Base-by-base conservation (phyloP, 805 yeast species). In the Tetrapisispora phaffii region DNA sequence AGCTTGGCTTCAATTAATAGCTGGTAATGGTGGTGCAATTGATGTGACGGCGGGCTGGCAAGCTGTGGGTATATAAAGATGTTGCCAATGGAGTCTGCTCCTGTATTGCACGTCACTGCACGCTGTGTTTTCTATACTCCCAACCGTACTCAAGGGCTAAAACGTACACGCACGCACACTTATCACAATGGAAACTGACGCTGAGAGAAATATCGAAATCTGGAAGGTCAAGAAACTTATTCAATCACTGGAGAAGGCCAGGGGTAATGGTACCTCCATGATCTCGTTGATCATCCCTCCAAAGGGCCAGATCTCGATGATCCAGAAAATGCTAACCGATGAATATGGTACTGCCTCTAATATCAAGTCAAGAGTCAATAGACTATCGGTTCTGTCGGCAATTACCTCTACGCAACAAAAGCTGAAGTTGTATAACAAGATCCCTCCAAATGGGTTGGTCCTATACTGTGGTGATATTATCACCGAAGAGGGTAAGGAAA, bases 231-330 rank as follows among this genome's bases (percentile, higher is more conserved):
- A 89, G 75, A 93, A 93, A 71, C 76, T 87, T 68, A 78, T 89
- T 75, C 85, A 85, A 69, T 78, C 83, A 49, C 76, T 93, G 56
- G 93, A 93, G 65, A 72, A 71, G 58, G 97, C 97, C 44, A 79
- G 96, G 67, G 99, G 99, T 67, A 93, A 90, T 66, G 99, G 99
- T 68, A 93, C 99, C 39, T 93, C 98, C 21, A 93, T 93, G 97
- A 93, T 93, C 63, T 88, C 97, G 23, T 74, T 93, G 64, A 85
- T 93, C 57, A 86, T 89, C 53, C 96, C 98, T 36, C 98, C 98
- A 57, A 82, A 79, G 65, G 90, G 94, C 48, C 99, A 93, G 70
- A 83, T 93, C 59, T 75, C 97, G 12, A 76, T 86, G 59, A 77
- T 76, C 47, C 88, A 82, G 62, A 89, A 85, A 69, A 84, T 86